A percentile compares a stretch with the other conserved stretches of the same genome.
Conservation (phyloP, 129 eudicot genomes). For the Flaveria robusta region DNA sequence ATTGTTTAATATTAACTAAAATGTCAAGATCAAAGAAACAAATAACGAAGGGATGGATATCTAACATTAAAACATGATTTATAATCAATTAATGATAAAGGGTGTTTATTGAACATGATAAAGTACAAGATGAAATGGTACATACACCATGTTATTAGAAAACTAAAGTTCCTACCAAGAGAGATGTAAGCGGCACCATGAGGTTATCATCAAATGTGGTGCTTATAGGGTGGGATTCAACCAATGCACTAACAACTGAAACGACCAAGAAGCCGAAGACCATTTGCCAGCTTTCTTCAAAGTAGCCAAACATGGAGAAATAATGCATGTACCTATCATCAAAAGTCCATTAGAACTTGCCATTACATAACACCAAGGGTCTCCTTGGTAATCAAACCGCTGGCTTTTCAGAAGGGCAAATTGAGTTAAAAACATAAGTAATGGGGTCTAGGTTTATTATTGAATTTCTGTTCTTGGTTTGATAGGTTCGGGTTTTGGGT, state of each 20-base stretch:
- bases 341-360: constrained; percentile 22
- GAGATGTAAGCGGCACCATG: constrained; percentile 73
- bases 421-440: neutral
- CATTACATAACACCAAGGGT: neutral
- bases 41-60: neutral
- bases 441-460: neutral
- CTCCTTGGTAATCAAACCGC: neutral
- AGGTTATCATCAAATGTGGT: constrained; percentile 82
- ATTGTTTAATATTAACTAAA: neutral
- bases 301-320: constrained; percentile 74
- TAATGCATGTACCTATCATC: constrained; percentile 78
- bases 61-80: neutral
- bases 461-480: neutral
- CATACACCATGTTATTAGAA: constrained; percentile 31
- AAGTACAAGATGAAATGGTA: constrained; percentile 7
- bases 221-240: constrained; percentile 92
- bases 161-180: constrained; percentile 60
- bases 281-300: constrained; percentile 68
- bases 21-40: constrained; percentile 1
- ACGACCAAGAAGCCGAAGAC: constrained; percentile 61
- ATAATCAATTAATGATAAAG: neutral
- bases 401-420: neutral
- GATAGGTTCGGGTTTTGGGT: too few relatives aligned
- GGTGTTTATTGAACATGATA: constrained; percentile 10
- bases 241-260: constrained; percentile 60